Evolutionary conservation across 805 yeast genomes (phyloP), one percentile per base, ranked within the genome.

Genomic region (Jamesozyma lodderae): DNA sequence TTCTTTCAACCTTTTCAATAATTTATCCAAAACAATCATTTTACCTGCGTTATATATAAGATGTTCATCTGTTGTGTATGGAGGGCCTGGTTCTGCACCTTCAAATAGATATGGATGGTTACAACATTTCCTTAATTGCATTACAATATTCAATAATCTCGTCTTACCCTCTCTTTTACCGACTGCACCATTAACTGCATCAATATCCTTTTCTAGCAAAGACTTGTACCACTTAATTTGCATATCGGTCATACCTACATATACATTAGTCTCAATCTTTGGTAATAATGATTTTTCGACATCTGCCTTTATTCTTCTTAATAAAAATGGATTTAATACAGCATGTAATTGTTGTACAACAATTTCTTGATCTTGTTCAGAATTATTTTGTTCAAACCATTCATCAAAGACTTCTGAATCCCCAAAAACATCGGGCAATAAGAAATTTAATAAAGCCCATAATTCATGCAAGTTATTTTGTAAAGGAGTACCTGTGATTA

Each of bases 31-130:
- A 25, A 90, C 84, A 38, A 83, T 71, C 88, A 88, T 83, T 58
- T 88, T 88, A 22, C 95, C 96, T 6, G 95, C 72, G 57, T 90
- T 90, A 65, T 52, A 79, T n/a, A 88, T 79, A 45, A 90, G 69
- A 62, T 90, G 97, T 59, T 88, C 96, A 60, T 87, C 96, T 1
- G 94, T 90, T 1, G 96, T 90, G 54, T 70, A 90, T 1, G 97
- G 97, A 1, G 97, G 97, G 8, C 97, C 97, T 0, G 96, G 97
- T 60, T 88, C 97, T 1, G 97, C 98, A n/a, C 98, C 97, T 58
- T 90, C 97, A 54, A 92, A 92, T 38, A 90, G 65, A 60, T 92
- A 90, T 0, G 97, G 97, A 62, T 92, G 98, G 57, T 92, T 90
- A 59, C 97, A 90, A 60, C 97, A 90, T 60, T 90, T 90, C 53